These are phyloP conservation scores for Erysimum cheiri DNA, from an alignment of 441 rosid genomes.

Conservation along the genomic window DNA sequence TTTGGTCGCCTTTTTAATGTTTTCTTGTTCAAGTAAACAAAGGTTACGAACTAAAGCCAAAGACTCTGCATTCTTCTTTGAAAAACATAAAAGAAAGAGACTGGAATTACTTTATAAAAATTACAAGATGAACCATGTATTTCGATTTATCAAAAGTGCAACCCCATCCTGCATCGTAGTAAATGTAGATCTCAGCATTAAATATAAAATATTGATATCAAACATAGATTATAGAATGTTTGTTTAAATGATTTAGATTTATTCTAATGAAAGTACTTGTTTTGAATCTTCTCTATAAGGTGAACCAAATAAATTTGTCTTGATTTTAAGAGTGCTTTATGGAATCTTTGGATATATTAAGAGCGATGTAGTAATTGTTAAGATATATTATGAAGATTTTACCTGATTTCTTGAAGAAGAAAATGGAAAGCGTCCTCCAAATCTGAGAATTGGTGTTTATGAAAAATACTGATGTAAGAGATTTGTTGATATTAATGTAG, in stretches of 20 bases:
- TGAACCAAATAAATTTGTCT: too few species aligned
- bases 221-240: not conserved
- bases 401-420: not conserved
- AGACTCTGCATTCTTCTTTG: too few species aligned
- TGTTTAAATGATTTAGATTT: not conserved
- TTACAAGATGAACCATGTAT: slow-evolving; percentile 2
- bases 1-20: slow-evolving; percentile 4
- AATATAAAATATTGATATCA: not conserved
- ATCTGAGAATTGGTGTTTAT: not conserved
- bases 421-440: not conserved
- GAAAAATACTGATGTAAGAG: not conserved
- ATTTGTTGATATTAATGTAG: not conserved
- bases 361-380: not conserved
- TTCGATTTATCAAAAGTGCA: not conserved
- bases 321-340: not conserved
- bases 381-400: slow-evolving; percentile 11
- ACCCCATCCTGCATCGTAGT: not conserved
- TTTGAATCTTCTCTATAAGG: not conserved
- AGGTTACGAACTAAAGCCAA: not conserved
- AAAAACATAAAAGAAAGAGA: too few species aligned
- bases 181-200: not conserved
- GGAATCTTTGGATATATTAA: not conserved
- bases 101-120: not conserved
- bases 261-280: not conserved
- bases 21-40: slow-evolving; percentile 31